Base-by-base conservation (phyloP, 2,329 filamentous ascomycete genomes). In the Capronia americana region DNA sequence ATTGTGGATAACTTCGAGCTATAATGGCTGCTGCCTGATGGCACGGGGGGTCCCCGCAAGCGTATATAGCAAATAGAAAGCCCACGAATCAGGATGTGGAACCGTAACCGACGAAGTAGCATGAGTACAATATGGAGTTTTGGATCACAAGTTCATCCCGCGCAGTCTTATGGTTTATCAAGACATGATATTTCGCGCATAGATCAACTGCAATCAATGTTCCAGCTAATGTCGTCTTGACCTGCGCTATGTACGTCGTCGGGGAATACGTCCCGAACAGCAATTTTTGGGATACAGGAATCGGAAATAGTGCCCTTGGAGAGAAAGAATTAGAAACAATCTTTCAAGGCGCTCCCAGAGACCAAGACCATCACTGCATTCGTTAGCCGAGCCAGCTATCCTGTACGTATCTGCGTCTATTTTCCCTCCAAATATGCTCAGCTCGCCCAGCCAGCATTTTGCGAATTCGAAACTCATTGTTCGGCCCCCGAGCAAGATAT, bases 1-100 rank as follows among this genome's bases (percentile, higher is more conserved):
- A 61, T 55, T n/a, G 63, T 65, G 46, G 65, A 66, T 55, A 57
- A 64, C 53, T 58, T 63, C 41, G 68, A 68, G 32, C 48, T 70
- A 34, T 70, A 26, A 61, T 34, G 14, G 34, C 12, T n/a, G 30
- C 38, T 41, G 30, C 20, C 51, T 32, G 4, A 28, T 26, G 8
- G 51, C 53, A 24, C 12, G 38, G 10, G 6, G 17, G 32, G n/a
- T 32, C 44, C 6, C 8, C 28, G 7, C n/a, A 55, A 34, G 12
- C 24, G 53, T 17, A 55, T n/a, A 23, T 34, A 55, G 53, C 20
- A 51, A 23, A 14, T 50, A 3, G 14, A 44, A 17, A 44, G 2
- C 14, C 17, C 1, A 51, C 24, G 6, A 26, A 28, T 14, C 10
- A 51, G 23, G 48, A 26, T 28, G 48, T 51, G 20, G 23, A 20